phyloP scores from a whole-genome alignment of 2,329 filamentous ascomycete genomes.

The Aspergillus caelatus region DNA sequence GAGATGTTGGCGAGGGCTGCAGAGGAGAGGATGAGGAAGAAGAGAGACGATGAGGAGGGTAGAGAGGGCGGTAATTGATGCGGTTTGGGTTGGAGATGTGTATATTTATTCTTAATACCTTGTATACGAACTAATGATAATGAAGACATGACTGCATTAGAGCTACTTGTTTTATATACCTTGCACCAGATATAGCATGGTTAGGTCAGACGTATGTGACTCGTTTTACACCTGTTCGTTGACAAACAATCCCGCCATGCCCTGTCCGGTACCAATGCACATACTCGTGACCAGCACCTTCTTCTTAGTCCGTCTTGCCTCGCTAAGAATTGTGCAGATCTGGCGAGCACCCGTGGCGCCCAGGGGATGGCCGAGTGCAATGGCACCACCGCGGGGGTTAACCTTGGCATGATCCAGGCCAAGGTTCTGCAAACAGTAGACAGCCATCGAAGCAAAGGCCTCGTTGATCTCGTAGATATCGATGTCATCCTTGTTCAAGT shows the following conservation, averaged over 20 bases:
- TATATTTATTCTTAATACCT: background rate
- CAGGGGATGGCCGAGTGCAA: constrained; percentile 87
- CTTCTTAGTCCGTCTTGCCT: constrained; percentile 81
- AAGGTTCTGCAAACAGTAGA: constrained; percentile 80
- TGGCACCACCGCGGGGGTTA: constrained; percentile 93
- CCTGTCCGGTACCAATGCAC: constrained; percentile 72
- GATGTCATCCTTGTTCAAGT: constrained; percentile 76
- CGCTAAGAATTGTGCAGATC: constrained; percentile 88
- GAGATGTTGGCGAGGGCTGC: constrained; percentile 76
- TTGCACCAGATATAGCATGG: background rate
- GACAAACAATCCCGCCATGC: constrained; percentile 68
- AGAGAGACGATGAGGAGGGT: constrained; percentile 46
- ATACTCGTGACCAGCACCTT: constrained; percentile 91
- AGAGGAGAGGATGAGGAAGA: constrained; percentile 65
- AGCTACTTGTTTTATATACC: background rate
- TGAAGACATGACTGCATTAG: constrained; percentile 4
- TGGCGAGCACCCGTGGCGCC: constrained; percentile 87
- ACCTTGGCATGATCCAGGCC: constrained; percentile 68
- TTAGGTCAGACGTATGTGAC: background rate
- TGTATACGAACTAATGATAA: constrained; percentile 7
- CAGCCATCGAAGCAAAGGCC: constrained; percentile 96
- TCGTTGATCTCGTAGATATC: constrained; percentile 96
- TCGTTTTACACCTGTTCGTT: constrained; percentile 58
- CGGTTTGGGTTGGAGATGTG: background rate
- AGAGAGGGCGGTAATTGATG: constrained; percentile 27